Conservation (phyloP, 805 yeast genomes). For the Jamesozyma rosinii region DNA sequence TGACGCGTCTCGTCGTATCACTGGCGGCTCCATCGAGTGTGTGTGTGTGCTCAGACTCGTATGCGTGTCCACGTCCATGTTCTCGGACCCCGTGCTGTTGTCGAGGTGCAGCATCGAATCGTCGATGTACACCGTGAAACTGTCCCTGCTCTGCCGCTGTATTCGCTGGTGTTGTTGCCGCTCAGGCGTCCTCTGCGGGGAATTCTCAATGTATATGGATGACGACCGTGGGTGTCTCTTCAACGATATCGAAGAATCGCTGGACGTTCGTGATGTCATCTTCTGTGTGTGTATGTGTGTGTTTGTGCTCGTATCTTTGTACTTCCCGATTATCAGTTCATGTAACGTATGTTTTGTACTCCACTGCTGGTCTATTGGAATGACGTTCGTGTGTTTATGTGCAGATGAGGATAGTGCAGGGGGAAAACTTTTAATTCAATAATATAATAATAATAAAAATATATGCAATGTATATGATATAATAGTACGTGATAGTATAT, state of each 20-base stretch:
- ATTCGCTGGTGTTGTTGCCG: background rate
- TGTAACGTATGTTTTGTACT: no score
- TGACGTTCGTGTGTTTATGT: no score
- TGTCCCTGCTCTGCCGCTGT: background rate
- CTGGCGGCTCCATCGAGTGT: background rate
- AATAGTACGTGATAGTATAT: no score
- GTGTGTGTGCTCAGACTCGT: background rate
- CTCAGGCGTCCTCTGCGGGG: background rate
- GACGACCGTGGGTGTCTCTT: background rate
- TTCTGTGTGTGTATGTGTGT: no score
- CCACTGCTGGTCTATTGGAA: no score
- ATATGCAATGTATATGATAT: no score
- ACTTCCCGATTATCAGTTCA: no score
- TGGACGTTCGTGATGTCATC: background rate
- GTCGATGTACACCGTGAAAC: background rate
- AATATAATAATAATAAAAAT: no score
- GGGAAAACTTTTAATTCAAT: no score
- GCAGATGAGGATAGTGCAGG: no score
- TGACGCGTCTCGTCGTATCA: background rate
- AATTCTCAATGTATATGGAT: background rate
- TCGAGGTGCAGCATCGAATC: background rate
- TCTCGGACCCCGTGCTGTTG: background rate
- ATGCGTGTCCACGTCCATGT: background rate
- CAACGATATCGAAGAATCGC: background rate
- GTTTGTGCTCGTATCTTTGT: no score